Percentiles rank a stretch among this genome's conserved stretches.
phyloP scores from a whole-genome alignment of 768 basidiomycete species.

The Suillus alpinus region DNA sequence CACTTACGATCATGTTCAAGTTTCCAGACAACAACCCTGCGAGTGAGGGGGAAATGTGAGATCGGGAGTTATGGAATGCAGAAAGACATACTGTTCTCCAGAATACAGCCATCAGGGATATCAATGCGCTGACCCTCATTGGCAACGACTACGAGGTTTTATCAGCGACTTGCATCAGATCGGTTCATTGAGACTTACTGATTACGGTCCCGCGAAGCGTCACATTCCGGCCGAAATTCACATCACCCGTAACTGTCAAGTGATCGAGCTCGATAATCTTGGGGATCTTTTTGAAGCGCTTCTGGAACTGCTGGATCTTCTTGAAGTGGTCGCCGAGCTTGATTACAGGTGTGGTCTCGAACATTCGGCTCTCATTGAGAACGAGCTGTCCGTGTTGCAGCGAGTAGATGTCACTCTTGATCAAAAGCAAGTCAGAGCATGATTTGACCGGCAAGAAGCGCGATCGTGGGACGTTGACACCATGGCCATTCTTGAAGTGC shows the following conservation, averaged over 20 bases:
- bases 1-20: constrained; percentile 65
- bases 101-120: constrained; percentile 70
- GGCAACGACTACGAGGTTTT: constrained; percentile 48
- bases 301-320: constrained; percentile 70
- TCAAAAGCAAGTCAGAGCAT: constrained; percentile 62
- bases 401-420: constrained; percentile 70
- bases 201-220: constrained; percentile 68
- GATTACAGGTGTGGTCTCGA: constrained; percentile 65
- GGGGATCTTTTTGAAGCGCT: constrained; percentile 74
- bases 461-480: constrained; percentile 70
- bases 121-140: constrained; percentile 75
- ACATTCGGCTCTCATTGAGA: constrained; percentile 57
- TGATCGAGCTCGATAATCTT: constrained; percentile 73
- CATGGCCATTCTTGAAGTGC: constrained; percentile 63
- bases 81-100: constrained; percentile 57
- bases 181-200: constrained; percentile 22
- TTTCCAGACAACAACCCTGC: constrained; percentile 70
- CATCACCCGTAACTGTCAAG: constrained; percentile 68
- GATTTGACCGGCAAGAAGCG: constrained; percentile 69
- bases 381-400: constrained; percentile 67
- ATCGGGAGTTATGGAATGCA: constrained; percentile 9
- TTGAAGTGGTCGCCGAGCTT: constrained; percentile 79
- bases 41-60: background rate
- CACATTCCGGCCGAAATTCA: constrained; percentile 64
- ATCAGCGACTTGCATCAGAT: background rate